Evolutionary conservation across 2,329 filamentous ascomycete genomes (phyloP), one percentile per base, ranked within the genome.

Genomic region (Lomentospora prolificans): DNA sequence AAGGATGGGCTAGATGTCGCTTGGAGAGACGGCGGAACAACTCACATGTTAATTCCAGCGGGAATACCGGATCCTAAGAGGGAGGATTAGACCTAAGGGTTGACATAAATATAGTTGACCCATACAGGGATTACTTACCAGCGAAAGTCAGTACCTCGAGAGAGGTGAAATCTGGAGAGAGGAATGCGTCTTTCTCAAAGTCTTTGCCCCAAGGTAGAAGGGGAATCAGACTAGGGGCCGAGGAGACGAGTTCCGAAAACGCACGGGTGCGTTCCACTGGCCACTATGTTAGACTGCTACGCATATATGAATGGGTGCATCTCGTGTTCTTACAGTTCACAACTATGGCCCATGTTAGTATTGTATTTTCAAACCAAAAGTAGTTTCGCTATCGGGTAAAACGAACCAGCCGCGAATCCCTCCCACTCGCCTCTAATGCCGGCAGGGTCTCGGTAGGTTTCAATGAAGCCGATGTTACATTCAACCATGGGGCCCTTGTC

Each of bases 181-280:
- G 72, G 70, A 99, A 99, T 65, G 87, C 90, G 74, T 96, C 91
- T 71, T 97, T 97, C 68, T 99, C 94, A 61, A 97, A 99, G 0
- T 89, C 87, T 50, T 81, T 80, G 33, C 77, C 75, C 94, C 94
- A 99, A 0, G 94, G 94, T 12, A 99, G 75, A 59, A 95, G 83
- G 5, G 90, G 89, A 53, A 99, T 96, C 66, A 96, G 85, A 50
- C 76, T 75, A 9, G 90, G 87, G 0, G 94, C 91, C 25, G 85
- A 85, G 19, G 85, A 79, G 3, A 97, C 94, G 1, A 97, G 81
- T 62, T 87, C 86, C 6, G 86, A 87, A 66, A 97, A 97, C 1
- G 91, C 89, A 57, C 81, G 81, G 1, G 92, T 99, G 19, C 92
- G 85, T 68, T 96, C 92, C 65, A 92, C 65, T 71, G 57, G 52